Conservation (phyloP, 306 rosid species). For the Pyrus bretschneideri region DNA sequence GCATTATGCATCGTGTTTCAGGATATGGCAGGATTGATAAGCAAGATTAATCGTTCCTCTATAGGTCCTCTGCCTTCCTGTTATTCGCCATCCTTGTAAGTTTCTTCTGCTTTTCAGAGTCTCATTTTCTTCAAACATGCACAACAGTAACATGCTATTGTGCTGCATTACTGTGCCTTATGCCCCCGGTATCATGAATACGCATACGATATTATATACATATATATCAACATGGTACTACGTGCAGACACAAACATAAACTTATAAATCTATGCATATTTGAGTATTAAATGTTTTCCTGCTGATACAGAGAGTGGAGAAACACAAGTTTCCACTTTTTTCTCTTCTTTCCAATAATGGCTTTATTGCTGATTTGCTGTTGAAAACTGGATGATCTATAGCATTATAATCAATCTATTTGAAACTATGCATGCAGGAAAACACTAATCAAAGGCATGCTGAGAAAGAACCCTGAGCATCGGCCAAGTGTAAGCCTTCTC, state of each 20-base stretch:
- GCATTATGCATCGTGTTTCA: slow-evolving; percentile 33
- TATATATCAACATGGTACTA: neutral
- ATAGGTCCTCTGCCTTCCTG: slow-evolving; percentile 93
- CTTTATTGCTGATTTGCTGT: neutral
- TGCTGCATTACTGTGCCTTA: neutral
- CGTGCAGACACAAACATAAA: neutral
- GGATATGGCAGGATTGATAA: slow-evolving; percentile 99
- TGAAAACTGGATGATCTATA: slow-evolving; percentile 17
- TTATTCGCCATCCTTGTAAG: slow-evolving; percentile 93
- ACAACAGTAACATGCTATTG: neutral
- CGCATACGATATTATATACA: no score
- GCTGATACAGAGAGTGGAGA: neutral
- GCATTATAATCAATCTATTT: neutral
- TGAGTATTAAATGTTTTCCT: neutral
- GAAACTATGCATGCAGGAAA: slow-evolving; percentile 54
- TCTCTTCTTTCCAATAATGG: neutral
- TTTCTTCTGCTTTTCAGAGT: slow-evolving; percentile 11
- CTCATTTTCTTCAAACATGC: neutral
- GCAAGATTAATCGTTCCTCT: slow-evolving; percentile 96
- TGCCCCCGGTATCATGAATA: neutral
- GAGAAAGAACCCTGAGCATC: slow-evolving; percentile 91
- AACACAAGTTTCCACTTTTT: neutral
- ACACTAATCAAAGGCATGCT: slow-evolving; percentile 95
- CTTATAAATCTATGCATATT: neutral
- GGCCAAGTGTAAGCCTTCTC: slow-evolving; percentile 69